Evolutionary conservation across 176 grass and related monocot genomes (phyloP).

Genomic region (Tillandsia leiboldiana): DNA sequence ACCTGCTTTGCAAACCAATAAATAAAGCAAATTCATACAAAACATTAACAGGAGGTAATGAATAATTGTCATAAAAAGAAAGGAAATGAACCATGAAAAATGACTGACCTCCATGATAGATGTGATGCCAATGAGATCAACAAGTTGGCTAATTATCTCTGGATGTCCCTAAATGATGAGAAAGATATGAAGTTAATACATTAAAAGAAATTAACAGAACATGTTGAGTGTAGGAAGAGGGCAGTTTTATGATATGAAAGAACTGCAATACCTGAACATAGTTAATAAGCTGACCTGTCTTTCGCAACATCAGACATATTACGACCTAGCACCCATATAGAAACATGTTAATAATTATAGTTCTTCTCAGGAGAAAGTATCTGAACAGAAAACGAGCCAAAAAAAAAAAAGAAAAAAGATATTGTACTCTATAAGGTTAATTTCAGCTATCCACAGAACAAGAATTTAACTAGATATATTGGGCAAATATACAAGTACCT

Average conservation of each 20-base stretch:
- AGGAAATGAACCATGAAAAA: conserved; percentile 10
- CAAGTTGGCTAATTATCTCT: conserved; percentile 80
- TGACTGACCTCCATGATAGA: conserved; percentile 77
- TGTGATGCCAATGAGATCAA: conserved; percentile 94
- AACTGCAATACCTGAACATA: conserved; percentile 77
- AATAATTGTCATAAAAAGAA: conserved; percentile 7
- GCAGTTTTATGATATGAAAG: conserved; percentile 9
- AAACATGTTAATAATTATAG: conserved; percentile 8
- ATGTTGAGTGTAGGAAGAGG: not conserved
- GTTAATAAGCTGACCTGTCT: conserved; percentile 59
- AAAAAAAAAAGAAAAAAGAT: not conserved
- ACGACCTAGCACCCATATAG: conserved; percentile 58
- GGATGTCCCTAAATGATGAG: conserved; percentile 51
- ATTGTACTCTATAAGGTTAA: not conserved
- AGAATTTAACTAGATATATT: not conserved
- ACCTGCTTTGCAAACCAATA: conserved; percentile 51
- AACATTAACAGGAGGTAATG: conserved; percentile 19
- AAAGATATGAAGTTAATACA: not conserved
- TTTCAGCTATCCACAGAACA: not conserved
- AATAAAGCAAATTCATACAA: not conserved
- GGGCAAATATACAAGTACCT: conserved; percentile 45
- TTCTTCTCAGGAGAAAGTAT: not conserved
- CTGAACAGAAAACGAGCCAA: not conserved
- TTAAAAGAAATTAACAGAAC: conserved; percentile 2
- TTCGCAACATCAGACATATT: conserved; percentile 85